Base-by-base conservation (phyloP, 306 rosid species). In the Lotus japonicus region DNA sequence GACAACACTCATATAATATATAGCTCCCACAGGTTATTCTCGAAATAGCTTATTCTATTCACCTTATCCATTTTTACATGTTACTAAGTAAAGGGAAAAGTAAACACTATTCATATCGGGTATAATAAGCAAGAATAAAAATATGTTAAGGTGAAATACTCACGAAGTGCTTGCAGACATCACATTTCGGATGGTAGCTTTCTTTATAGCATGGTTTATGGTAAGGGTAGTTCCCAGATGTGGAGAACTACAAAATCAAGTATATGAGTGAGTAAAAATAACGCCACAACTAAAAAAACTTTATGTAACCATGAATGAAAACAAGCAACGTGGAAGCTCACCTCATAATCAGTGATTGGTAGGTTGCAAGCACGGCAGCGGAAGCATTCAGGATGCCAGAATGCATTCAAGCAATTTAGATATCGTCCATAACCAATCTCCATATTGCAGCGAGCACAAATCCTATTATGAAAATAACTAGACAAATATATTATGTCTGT, bases 301-400 rank as follows among this genome's bases (percentile, higher is more conserved):
- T 17, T 35, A 66, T 16, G 51, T 60, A 72, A 59, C 35, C 16
- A 65, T 58, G 64, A 68, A 65, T 58, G 64, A 68, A 72, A 74
- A 26, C 7, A 36, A 70, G 58, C 54, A 67, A 19, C 50, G 17
- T 49, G 7, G 31, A 33, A 58, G 42, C 23, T 55, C 76, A 89
- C 98, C 98, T 92, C 96, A 11, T 84, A 84, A 79, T 89, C 99
- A 21, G 95, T 75, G 63, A 95, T 95, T 26, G 99, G 96, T 44
- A 82, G 77, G 83, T 88, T 87, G 87, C 99, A 95, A 65, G 96
- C 89, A 50, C 79, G 96, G 65, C 99, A 95, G 18, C 95, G 88
- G 72, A 95, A 95, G 79, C 99, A 90, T 80, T 95, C 99, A 48
- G 97, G 99, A 85, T 95, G 99, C 99, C 97, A 95, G 71, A 88